phyloP scores from a whole-genome alignment of 2,329 filamentous ascomycete species.

The Achaetomium macrosporum region DNA sequence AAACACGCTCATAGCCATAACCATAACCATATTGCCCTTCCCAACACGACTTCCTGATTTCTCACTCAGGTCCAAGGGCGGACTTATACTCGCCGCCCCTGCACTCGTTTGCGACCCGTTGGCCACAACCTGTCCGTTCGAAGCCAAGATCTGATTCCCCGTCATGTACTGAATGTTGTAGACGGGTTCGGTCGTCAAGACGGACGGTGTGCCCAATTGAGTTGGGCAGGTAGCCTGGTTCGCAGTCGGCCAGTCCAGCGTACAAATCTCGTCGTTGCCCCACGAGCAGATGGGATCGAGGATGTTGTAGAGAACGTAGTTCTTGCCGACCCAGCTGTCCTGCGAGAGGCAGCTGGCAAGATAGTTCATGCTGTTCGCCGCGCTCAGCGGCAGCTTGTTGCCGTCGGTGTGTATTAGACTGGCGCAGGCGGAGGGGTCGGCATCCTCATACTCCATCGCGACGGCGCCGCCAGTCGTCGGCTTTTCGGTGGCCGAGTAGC shows the following conservation, averaged over 20 bases:
- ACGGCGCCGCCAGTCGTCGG: conserved; percentile 46
- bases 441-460: conserved; percentile 45
- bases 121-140: conserved; percentile 13
- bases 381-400: conserved; percentile 48
- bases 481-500: conserved; percentile 40
- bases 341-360: conserved; percentile 41
- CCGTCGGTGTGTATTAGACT: conserved; percentile 44
- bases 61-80: not conserved
- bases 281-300: conserved; percentile 44
- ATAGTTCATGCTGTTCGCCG: conserved; percentile 53
- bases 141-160: conserved; percentile 36
- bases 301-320: conserved; percentile 50
- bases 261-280: conserved; percentile 48
- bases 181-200: conserved; percentile 36
- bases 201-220: conserved; percentile 33
- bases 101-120: conserved; percentile 3
- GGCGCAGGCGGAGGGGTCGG: conserved; percentile 43
- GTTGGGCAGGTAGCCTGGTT: conserved; percentile 50
- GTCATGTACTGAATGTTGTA: conserved; percentile 48
- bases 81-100: not conserved
- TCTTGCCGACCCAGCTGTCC: conserved; percentile 46
- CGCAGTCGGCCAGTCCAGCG: conserved; percentile 39
- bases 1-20: conserved; percentile 9
- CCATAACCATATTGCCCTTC: not conserved
- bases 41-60: conserved; percentile 2